Base-by-base conservation (phyloP, 1,284 basidiomycete genomes). In the Boletus sp. region DNA sequence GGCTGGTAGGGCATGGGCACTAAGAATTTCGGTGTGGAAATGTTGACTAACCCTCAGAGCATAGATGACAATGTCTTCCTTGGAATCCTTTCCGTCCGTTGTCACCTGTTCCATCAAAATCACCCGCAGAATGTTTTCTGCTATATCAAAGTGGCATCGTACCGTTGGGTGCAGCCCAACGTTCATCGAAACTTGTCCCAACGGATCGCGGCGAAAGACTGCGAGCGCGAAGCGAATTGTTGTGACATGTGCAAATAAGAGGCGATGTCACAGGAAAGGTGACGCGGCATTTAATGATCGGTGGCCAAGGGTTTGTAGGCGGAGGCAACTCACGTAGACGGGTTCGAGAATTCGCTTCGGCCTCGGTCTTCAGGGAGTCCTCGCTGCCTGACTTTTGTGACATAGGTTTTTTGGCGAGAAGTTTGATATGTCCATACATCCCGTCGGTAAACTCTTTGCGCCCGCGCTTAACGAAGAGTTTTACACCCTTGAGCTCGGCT, bases 101-200 rank as follows among this genome's bases (percentile, higher is more conserved):
- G 74, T 72, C 43, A 76, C 62, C 21, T 75, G 69, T 68, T 88
- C 86, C 66, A 82, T 84, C 58, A 83, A 67, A n/a, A 83, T 77
- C 6, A 89, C 69, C 27, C 85, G 82, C 47, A 88, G 72, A 14
- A 82, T 77, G 56, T 78, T 78, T 62, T 88, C 86, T 48, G 81
- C 78, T 31, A 77, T 72, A 62, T 87, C 83, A 67, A 80, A 87
- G 25, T 81, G 78, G 64, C 84, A 87, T 31, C 83, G 80, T 40
- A 88, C 78, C 8, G 80, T 71, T 10, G 83, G 76, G 38, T 77
- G 74, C 53, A 89, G 68, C 23, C 81, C 80, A 38, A 86, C 77
- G 68, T 88, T 88, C 84, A 89, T 85, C 2, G 85, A 83, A 4
- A 88, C 83, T 67, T 89, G 83, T 78, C 84, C 83, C 35, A 89